Conservation (phyloP, 2,329 filamentous ascomycete species). For the Penicillium frequentans region DNA sequence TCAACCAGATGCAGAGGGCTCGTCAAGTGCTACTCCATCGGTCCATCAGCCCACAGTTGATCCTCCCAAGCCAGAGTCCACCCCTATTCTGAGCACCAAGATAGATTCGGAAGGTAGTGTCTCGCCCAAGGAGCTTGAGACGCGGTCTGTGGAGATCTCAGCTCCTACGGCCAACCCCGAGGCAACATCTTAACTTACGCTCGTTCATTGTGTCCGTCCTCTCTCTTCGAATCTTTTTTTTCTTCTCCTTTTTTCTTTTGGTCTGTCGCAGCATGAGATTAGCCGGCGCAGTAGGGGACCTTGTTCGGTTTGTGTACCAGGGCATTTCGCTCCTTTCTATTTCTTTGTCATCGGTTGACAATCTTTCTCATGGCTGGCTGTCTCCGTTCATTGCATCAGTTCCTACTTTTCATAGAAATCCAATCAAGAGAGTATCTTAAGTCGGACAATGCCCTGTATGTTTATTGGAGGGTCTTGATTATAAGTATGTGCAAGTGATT, state of each 20-base stretch:
- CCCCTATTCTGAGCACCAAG: conserved; percentile 7
- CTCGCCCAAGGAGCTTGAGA: conserved; percentile 37
- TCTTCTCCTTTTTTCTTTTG: conserved; percentile 6
- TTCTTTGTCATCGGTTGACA: background rate
- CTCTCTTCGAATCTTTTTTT: conserved; percentile 5
- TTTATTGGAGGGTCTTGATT: no score
- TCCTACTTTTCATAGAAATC: conserved; percentile 4
- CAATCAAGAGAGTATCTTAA: background rate
- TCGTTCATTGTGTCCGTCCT: background rate
- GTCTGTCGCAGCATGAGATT: conserved; percentile 18
- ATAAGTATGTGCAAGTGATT: background rate
- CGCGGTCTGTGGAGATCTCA: conserved; percentile 37
- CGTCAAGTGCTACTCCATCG: conserved; percentile 22
- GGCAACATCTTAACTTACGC: conserved; percentile 26
- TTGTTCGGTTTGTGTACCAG: background rate
- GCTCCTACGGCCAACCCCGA: conserved; percentile 24
- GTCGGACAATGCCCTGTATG: no score
- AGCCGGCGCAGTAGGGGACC: conserved; percentile 21
- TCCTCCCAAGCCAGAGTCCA: conserved; percentile 5
- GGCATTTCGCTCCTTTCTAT: conserved; percentile 7
- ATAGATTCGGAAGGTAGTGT: conserved; percentile 17
- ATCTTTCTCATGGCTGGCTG: conserved; percentile 2
- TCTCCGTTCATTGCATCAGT: conserved; percentile 11
- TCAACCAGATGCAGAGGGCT: conserved; percentile 21
- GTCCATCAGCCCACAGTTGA: conserved; percentile 14